phyloP scores from a whole-genome alignment of 2,329 filamentous ascomycete species.

The Scedosporium aurantiacum region DNA sequence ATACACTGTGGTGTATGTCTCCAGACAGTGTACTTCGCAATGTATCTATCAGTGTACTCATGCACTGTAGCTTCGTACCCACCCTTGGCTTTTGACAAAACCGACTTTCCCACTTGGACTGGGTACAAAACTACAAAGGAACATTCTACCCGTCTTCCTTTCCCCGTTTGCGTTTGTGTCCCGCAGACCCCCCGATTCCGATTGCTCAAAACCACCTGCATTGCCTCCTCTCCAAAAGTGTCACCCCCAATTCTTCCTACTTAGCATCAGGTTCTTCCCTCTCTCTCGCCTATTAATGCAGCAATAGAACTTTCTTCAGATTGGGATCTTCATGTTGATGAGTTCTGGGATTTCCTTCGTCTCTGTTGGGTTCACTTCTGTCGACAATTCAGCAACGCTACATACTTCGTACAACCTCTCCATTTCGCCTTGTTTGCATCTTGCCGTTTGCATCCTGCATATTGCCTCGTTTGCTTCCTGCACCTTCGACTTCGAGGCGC shows the following conservation, averaged over 20 bases:
- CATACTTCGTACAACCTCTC: too few species aligned
- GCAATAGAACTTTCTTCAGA: background rate
- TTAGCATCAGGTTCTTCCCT: background rate
- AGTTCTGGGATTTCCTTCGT: too few species aligned
- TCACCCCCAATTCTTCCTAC: background rate
- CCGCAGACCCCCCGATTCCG: background rate
- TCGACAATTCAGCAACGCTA: too few species aligned
- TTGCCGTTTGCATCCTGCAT: background rate
- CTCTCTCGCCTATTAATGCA: background rate
- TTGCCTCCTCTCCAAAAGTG: background rate
- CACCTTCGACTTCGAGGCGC: background rate
- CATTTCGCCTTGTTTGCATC: background rate
- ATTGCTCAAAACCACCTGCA: slow-evolving; percentile 4
- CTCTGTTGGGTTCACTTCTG: too few species aligned
- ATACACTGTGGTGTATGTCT: too few species aligned
- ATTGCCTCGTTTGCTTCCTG: background rate
- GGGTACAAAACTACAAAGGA: slow-evolving; percentile 2
- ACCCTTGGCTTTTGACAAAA: background rate
- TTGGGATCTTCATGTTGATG: too few species aligned
- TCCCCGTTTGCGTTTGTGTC: background rate
- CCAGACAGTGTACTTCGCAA: too few species aligned
- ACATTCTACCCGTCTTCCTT: slow-evolving; percentile 10
- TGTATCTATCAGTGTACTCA: too few species aligned
- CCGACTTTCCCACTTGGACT: background rate
- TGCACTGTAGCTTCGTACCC: background rate